Evolutionary conservation across 2,329 filamentous ascomycete genomes (phyloP), one percentile per base, ranked within the genome.

Genomic region (Chaetomium strumarium): DNA sequence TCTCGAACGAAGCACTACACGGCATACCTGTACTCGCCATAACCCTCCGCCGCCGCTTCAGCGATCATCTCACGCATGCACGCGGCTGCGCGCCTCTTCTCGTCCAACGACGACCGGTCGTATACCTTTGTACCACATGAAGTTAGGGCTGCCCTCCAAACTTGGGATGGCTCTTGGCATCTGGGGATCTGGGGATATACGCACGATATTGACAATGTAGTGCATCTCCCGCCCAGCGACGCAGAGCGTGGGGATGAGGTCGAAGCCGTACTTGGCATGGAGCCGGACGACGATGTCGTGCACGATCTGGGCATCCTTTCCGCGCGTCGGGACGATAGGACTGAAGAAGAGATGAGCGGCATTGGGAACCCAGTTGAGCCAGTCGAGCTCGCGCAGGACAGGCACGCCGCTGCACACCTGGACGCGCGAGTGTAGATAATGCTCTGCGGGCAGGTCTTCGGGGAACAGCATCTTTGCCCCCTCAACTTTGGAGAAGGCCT

Each of bases 221-320:
- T 80, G 77, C 70, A 80, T 79, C 63, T 80, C 76, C 11, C 77
- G 68, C 55, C 74, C 70, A 10, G 75, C 75, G 5, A 80, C 70
- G 42, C 70, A 71, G 46, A 80, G 75, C 2, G 74, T 75, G 2
- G 72, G 71, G 51, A 80, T 74, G 46, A 78, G 72, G 58, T 80
- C 76, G 47, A 80, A 70, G 1, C 73, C 73, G 38, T 69, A 67
- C 52, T 76, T 68, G n/a, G 66, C 60, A 50, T 68, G 65, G 29
- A 69, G 63, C 5, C 60, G 66, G 11, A 47, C 55, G 43, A 67
- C 75, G 24, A 76, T 58, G 5, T 67, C 57, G 60, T 77, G 74
- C 52, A 76, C 70, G 1, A 67, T 60, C 40, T 67, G 67, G 1
- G 74, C 76, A 52, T 79, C 75, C 11, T 68, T 64, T 2, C 73